Evolutionary conservation across 1,284 basidiomycete species (phyloP), one percentile per base, ranked within the genome.

Genomic region (Moesziomyces sp.): DNA sequence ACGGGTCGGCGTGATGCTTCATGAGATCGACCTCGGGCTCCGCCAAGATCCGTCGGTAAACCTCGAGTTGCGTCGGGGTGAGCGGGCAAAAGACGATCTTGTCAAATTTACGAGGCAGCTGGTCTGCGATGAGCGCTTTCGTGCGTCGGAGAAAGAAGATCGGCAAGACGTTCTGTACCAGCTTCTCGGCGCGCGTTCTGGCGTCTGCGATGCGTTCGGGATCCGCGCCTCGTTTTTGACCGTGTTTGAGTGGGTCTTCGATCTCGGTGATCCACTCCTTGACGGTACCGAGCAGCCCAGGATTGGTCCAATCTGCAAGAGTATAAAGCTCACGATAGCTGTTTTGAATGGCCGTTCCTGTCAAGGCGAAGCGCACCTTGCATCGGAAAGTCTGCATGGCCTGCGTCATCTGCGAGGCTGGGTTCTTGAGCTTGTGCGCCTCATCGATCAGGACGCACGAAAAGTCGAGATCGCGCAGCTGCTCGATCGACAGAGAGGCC

Each of bases 11-110:
- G 78, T 90, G 89, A 26, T 86, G 86, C 35, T 91, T 84, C 64
- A 94, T 86, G 57, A 90, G 88, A 72, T 90, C 88, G 11, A 93
- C 88, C 13, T 88, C 86, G 1, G 87, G 85, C 74, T 88, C 88
- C 11, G 85, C 83, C 21, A 94, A 84, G 21, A 94, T 87, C 3
- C 88, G 87, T 72, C 89, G 90, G 84, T 95, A 94, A 0, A 89
- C 90, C 13, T 84, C 79, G 21, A 89, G 87, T 83, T 94, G 93
- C 40, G 85, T 87, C 0, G 85, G 63, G 0, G 91, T 91, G 48
- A 95, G 85, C 18, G 92, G 92, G 80, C 93, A 95, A 79, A 94
- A 93, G 7, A 94, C 92, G n/a, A 94, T 90, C 78, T 92, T 87
- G 76, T 95, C 93, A 0, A 87, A 88, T 86, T 95, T 95, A 70